Evolutionary conservation across 1,284 basidiomycete species (phyloP).

Genomic region (Psilocybe mexicana): DNA sequence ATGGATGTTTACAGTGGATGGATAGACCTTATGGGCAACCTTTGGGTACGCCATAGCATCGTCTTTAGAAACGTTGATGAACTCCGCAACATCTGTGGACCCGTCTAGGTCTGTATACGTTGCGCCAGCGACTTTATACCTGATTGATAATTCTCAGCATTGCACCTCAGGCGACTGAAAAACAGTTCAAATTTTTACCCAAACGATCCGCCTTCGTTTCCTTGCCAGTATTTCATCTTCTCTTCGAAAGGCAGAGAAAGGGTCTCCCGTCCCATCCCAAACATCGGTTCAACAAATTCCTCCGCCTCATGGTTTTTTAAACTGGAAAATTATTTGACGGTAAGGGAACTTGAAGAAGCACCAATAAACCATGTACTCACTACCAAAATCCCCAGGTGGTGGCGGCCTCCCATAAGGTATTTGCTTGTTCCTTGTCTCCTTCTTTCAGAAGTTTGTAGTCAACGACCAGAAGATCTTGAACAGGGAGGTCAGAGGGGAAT

Average conservation of each 20-base stretch:
- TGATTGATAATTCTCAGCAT: constrained; percentile 21
- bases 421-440: constrained; percentile 36
- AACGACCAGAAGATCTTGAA: constrained; percentile 47
- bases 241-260: constrained; percentile 53
- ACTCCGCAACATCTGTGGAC: constrained; percentile 49
- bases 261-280: constrained; percentile 52
- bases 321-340: constrained; percentile 28
- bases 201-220: constrained; percentile 49
- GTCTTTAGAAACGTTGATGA: constrained; percentile 57
- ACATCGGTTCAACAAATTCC: constrained; percentile 48
- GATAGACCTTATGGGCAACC: constrained; percentile 47
- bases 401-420: constrained; percentile 47
- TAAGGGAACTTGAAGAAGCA: not conserved
- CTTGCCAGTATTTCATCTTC: constrained; percentile 57
- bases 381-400: constrained; percentile 53
- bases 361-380: constrained; percentile 31
- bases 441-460: constrained; percentile 44
- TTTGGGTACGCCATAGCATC: constrained; percentile 51
- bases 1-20: constrained; percentile 41
- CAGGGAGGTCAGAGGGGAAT: constrained; percentile 30
- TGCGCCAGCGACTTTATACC: constrained; percentile 54
- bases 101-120: constrained; percentile 52
- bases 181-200: constrained; percentile 33
- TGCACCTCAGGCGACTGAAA: not conserved
- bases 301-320: constrained; percentile 55